Evolutionary conservation across 805 yeast species (phyloP).

Genomic region (Metschnikowia colocasiae): DNA sequence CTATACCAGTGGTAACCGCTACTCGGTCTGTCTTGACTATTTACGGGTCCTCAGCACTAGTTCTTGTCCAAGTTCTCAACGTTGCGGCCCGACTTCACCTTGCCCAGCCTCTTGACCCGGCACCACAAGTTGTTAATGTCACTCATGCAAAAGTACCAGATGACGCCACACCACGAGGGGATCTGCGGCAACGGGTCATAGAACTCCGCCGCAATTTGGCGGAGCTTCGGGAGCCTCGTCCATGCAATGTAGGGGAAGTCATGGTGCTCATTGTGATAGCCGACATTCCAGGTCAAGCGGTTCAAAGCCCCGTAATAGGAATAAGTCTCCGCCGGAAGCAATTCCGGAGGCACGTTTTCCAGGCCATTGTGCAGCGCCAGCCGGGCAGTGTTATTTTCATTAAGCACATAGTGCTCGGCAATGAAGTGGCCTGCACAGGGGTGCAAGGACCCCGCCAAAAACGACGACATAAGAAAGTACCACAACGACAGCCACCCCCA

Average conservation of each 20-base stretch:
- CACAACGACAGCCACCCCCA: conserved; percentile 64
- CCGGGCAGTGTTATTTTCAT: conserved; percentile 47
- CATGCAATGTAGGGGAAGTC: conserved; percentile 94
- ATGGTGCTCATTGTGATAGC: conserved; percentile 92
- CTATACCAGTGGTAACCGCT: too few relatives aligned
- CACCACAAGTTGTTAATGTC: conserved; percentile 71
- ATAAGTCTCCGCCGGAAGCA: conserved; percentile 71
- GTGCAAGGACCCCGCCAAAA: conserved; percentile 86
- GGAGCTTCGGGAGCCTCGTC: conserved; percentile 67
- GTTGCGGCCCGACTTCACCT: conserved; percentile 33
- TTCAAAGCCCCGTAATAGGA: conserved; percentile 84
- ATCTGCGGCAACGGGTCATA: conserved; percentile 77
- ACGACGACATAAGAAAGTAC: conserved; percentile 72
- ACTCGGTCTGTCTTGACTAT: too few relatives aligned
- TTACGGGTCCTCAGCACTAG: conserved; percentile 1
- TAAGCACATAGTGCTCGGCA: conserved; percentile 85
- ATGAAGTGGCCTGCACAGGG: conserved; percentile 95
- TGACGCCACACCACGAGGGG: conserved; percentile 72
- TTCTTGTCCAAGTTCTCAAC: conserved; percentile 20
- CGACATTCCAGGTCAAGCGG: conserved; percentile 84
- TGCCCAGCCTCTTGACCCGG: conserved; percentile 66
- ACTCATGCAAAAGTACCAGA: conserved; percentile 66
- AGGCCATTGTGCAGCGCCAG: conserved; percentile 17
- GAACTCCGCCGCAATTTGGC: conserved; percentile 70
- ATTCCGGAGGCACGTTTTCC: conserved; percentile 25